phyloP scores from a whole-genome alignment of 176 grass and related monocot genomes.

The Avena atlantica region DNA sequence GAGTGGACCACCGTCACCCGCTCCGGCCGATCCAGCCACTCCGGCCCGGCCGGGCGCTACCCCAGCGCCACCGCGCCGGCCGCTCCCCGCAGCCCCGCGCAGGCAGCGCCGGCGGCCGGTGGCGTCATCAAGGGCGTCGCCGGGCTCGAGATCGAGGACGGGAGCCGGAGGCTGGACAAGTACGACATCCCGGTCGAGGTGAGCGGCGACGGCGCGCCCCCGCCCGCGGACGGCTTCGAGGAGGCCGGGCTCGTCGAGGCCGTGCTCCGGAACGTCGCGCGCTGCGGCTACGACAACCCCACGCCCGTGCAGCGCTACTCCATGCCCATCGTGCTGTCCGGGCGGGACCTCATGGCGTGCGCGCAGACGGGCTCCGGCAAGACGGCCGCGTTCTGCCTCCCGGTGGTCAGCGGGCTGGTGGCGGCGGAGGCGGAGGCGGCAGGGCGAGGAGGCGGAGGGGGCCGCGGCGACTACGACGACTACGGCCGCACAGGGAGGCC shows the following conservation, averaged over 20 bases:
- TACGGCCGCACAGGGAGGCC: conserved; percentile 44
- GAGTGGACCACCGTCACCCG: conserved; percentile 12
- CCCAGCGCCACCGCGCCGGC: not conserved
- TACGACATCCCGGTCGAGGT: conserved; percentile 81
- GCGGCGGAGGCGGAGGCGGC: not conserved
- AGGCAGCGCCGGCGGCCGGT: not conserved
- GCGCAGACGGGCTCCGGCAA: conserved; percentile 91
- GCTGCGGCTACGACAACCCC: conserved; percentile 62
- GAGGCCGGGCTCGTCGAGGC: conserved; percentile 60
- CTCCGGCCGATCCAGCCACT: not conserved
- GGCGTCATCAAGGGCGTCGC: conserved; percentile 15
- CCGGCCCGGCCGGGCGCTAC: not conserved
- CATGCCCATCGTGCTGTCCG: conserved; percentile 59
- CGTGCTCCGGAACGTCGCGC: conserved; percentile 63
- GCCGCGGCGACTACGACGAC: not conserved
- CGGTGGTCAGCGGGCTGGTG: conserved; percentile 48
- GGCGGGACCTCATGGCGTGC: conserved; percentile 84
- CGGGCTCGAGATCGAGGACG: conserved; percentile 30
- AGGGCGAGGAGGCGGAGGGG: not conserved
- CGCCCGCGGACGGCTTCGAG: conserved; percentile 57
- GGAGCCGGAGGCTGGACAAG: conserved; percentile 43
- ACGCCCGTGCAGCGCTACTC: conserved; percentile 88
- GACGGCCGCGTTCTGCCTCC: conserved; percentile 91
- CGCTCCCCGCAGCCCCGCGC: not conserved
- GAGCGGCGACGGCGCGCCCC: conserved; percentile 58